Evolutionary conservation across 1,139 yeast species (phyloP).

Genomic region (Yamadazyma diospyri): DNA sequence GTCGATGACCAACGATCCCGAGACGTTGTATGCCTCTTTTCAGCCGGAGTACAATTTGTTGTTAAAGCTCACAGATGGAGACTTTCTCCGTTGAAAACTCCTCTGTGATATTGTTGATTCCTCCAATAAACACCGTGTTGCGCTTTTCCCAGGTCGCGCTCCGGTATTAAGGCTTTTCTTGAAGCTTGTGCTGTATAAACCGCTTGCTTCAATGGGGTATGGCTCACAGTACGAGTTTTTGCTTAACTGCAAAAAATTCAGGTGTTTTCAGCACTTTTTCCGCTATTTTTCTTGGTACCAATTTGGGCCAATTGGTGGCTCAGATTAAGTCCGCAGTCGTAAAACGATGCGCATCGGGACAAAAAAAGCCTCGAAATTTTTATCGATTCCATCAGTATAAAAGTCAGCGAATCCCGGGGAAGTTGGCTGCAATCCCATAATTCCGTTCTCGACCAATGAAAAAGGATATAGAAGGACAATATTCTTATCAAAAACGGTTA

Average conservation of each 20-base stretch:
- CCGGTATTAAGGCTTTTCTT: no score
- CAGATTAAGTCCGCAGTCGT: neutral
- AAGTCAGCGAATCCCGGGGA: no score
- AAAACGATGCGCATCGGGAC: neutral
- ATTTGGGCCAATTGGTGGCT: neutral
- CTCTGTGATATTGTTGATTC: no score
- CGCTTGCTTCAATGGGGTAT: no score
- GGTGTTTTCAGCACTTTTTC: no score
- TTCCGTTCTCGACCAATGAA: no score
- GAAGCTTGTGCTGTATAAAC: no score
- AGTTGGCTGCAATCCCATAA: no score
- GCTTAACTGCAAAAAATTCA: no score
- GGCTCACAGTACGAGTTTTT: no score
- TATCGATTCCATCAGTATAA: constrained; percentile 1
- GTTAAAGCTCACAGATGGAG: constrained; percentile 2
- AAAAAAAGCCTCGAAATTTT: neutral
- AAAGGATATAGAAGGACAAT: constrained; percentile 4
- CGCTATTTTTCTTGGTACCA: constrained; percentile 1
- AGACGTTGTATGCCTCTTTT: constrained; percentile 60
- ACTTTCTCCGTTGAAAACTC: constrained; percentile 1
- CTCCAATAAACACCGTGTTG: no score
- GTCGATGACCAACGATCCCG: constrained; percentile 56
- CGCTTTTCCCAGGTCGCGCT: no score
- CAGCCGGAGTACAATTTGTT: constrained; percentile 45
- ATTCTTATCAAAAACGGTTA: constrained; percentile 17